Evolutionary conservation across 2,329 filamentous ascomycete species (phyloP), one percentile per base, ranked within the genome.

Genomic region (Ascosphaera apis): DNA sequence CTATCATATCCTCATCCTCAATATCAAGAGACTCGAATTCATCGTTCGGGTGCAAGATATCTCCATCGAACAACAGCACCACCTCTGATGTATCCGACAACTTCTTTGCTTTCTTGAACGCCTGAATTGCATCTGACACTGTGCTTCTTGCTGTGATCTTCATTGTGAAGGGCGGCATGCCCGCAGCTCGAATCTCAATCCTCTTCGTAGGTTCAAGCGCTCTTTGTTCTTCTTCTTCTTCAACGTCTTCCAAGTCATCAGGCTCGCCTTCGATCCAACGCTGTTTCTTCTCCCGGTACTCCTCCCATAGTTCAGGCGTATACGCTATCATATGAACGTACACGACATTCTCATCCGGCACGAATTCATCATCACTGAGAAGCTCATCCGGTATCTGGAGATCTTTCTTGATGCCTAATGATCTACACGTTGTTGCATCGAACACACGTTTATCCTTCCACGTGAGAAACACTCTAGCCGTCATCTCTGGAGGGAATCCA

Each of bases 281-380:
- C 37, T 39, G 48, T 41, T 35, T 41, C 41, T 11, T 39, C 32
- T 19, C 37, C 33, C 21, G 40, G 39, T 28, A 45, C 38, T 36
- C 57, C 39, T 53, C 53, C 32, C 70, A 76, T 1, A 67, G 53
- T 8, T 76, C 69, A 5, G 70, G 61, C 0, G 78, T 86, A 66
- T 79, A 81, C 4, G 76, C 78, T 51, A 84, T 74, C 42, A 91
- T 64, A 43, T 76, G 67, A n/a, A 91, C 65, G 36, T 67, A 66
- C 5, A 62, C 55, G 9, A 63, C 61, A 16, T 65, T 62, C 17
- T 66, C 63, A 2, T 61, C 53, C 36, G 49, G 44, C 15, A 67
- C 65, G 1, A 66, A 63, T 15, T 62, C 60, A 3, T 63, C 53
- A 15, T 48, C 45, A 44, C 36, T 50, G 48, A 52, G 37, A 54